Percentiles rank a stretch among this genome's conserved stretches.
phyloP scores from a whole-genome alignment of 129 eudicot species.

The Pseudognaphalium luteoalbum region DNA sequence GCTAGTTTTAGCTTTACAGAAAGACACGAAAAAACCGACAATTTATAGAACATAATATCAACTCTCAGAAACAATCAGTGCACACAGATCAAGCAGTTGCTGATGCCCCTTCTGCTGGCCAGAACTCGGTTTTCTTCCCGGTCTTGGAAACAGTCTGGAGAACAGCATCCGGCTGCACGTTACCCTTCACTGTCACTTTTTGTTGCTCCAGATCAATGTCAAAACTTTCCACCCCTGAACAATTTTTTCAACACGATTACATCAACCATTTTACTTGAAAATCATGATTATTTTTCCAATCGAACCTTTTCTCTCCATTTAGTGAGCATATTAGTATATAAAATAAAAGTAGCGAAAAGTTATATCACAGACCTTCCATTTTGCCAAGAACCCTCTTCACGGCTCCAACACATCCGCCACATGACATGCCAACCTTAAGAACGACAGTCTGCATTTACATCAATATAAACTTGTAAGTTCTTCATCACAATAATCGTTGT shows the following conservation, averaged over 20 bases:
- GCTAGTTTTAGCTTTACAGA: conserved; percentile 31
- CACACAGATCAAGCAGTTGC: conserved; percentile 31
- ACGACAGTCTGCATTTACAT: conserved; percentile 75
- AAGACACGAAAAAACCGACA: conserved; percentile 20
- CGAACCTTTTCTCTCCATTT: not conserved
- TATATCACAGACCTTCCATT: conserved; percentile 73
- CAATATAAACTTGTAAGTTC: conserved; percentile 5
- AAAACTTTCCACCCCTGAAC: conserved; percentile 74
- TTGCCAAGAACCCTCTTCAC: conserved; percentile 86
- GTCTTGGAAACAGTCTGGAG: conserved; percentile 89
- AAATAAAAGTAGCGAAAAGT: not conserved
- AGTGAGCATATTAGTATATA: not conserved
- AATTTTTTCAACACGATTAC: not conserved
- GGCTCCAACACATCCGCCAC: conserved; percentile 96
- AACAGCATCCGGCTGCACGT: conserved; percentile 85
- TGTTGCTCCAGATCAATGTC: conserved; percentile 82
- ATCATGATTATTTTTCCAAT: not conserved
- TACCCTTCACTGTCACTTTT: conserved; percentile 92
- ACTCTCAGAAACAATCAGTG: conserved; percentile 11
- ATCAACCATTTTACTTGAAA: not conserved
- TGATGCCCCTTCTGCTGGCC: conserved; percentile 58
- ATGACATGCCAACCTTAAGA: conserved; percentile 94
- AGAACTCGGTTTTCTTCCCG: conserved; percentile 81
- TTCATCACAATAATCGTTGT: not conserved
- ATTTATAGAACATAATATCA: conserved; percentile 12